Evolutionary conservation across 805 yeast species (phyloP).

Genomic region (Candida nonsorbophila): DNA sequence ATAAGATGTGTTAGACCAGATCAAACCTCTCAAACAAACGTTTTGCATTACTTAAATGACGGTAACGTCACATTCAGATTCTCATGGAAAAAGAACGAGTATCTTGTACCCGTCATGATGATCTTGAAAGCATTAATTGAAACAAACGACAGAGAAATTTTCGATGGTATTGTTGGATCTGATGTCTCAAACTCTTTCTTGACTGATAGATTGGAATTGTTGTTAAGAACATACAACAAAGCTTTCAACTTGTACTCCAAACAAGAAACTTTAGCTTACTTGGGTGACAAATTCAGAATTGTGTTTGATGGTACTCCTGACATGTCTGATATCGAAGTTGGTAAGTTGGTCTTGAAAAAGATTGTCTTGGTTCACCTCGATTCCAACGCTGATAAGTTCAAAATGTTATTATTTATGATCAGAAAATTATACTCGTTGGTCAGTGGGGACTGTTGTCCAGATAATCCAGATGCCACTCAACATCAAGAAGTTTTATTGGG

Average conservation of each 20-base stretch:
- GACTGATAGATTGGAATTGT: constrained; percentile 94
- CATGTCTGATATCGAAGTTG: constrained; percentile 84
- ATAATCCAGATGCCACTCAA: constrained; percentile 98
- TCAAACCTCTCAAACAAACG: constrained; percentile 96
- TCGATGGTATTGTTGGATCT: constrained; percentile 91
- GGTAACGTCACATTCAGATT: constrained; percentile 96
- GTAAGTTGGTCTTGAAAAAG: constrained; percentile 73
- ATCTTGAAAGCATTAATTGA: constrained; percentile 84
- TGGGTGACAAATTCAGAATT: constrained; percentile 94
- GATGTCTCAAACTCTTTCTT: constrained; percentile 85
- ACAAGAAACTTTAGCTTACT: constrained; percentile 85
- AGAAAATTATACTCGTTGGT: constrained; percentile 91
- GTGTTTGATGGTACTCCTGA: constrained; percentile 89
- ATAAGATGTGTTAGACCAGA: constrained; percentile 93
- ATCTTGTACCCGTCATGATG: constrained; percentile 89
- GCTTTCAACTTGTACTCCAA: constrained; percentile 71
- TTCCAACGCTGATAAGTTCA: constrained; percentile 72
- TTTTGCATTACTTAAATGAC: constrained; percentile 89
- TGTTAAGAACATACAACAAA: constrained; percentile 77
- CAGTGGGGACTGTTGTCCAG: constrained; percentile 95
- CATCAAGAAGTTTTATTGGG: constrained; percentile 96
- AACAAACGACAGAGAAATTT: constrained; percentile 90
- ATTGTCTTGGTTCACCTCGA: constrained; percentile 87
- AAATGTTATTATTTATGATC: constrained; percentile 87
- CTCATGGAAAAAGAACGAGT: constrained; percentile 96